phyloP scores from a whole-genome alignment of 2,329 filamentous ascomycete genomes.

The Eutypella sp. region DNA sequence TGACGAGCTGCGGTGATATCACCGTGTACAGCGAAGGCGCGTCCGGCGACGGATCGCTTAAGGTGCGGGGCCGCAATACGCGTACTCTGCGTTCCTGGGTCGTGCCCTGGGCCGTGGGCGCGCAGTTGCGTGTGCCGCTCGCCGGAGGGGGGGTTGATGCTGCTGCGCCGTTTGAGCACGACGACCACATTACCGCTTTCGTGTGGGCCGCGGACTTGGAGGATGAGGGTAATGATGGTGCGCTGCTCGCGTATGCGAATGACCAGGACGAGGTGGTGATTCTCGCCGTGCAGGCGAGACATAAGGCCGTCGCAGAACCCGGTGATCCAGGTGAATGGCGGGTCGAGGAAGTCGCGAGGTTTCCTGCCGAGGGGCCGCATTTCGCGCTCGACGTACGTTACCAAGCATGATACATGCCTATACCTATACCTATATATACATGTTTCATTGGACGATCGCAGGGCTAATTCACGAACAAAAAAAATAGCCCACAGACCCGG shows the following conservation, averaged over 20 bases:
- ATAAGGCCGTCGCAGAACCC: slow-evolving; percentile 15
- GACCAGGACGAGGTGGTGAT: slow-evolving; percentile 46
- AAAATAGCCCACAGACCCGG: slow-evolving; percentile 35
- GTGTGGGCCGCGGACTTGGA: slow-evolving; percentile 46
- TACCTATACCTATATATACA: too few species aligned
- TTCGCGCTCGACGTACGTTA: slow-evolving; percentile 25
- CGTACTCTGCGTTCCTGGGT: slow-evolving; percentile 44
- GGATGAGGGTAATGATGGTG: slow-evolving; percentile 35
- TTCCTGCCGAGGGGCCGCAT: slow-evolving; percentile 43
- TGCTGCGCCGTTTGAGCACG: slow-evolving; percentile 22
- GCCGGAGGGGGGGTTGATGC: slow-evolving; percentile 16
- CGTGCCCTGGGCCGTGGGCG: slow-evolving; percentile 52
- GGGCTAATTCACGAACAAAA: neutral
- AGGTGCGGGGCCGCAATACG: slow-evolving; percentile 29
- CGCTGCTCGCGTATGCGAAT: slow-evolving; percentile 47
- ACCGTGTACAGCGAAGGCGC: slow-evolving; percentile 47
- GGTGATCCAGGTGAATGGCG: slow-evolving; percentile 35
- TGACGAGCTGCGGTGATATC: slow-evolving; percentile 46
- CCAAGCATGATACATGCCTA: too few species aligned
- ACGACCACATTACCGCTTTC: slow-evolving; percentile 42
- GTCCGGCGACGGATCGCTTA: slow-evolving; percentile 16
- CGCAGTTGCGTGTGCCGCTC: slow-evolving; percentile 44
- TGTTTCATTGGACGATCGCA: too few species aligned
- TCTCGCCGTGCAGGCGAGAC: slow-evolving; percentile 40
- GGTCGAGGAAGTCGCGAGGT: slow-evolving; percentile 46